Evolutionary conservation across 2,329 filamentous ascomycete species (phyloP), one percentile per base, ranked within the genome.

Genomic region (Aspergillus hiratsukae): DNA sequence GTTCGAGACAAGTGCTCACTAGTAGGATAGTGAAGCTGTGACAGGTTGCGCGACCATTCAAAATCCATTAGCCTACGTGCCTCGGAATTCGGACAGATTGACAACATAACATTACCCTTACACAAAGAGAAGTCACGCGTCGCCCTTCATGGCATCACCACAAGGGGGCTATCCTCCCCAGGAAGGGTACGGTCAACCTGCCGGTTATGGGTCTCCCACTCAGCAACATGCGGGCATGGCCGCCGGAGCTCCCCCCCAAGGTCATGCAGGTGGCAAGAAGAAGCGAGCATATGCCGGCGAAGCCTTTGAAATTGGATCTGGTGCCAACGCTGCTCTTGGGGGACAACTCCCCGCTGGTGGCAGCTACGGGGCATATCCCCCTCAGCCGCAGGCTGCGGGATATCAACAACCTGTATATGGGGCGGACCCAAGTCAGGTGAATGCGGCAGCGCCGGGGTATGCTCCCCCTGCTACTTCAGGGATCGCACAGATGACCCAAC

Each of bases 221-320:
- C 68, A 66, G 53, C 64, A 70, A 60, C 69, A 70, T 43, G 61
- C 66, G 45, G 66, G 59, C 52, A 63, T 71, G 41, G 68, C 62
- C 51, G 65, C 70, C 53, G 72, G 64, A 35, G 61, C 66, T 45
- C 61, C 71, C 54, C 62, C 64, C 50, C 71, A 72, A 40, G 66
- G 60, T 46, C 69, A 73, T 46, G 65, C 75, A 55, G 75, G 67
- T 56, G 73, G 72, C 46, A 72, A 67, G 80, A 97, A 96, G 85
- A 96, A 96, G 83, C 85, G 91, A 80, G 88, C 89, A 56, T 97
- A 97, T 79, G 94, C 94, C 54, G 90, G 90, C 56, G 89, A 95
- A 75, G 93, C 93, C 48, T 99, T 96, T 75, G 93, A 96, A 58
- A 94, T 97, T 67, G 91, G 89, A 51, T 83, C 84, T 51, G 94